Evolutionary conservation across 208 protist genomes (phyloP), one percentile per base, ranked within the genome.

Genomic region (Leishmania braziliensis): DNA sequence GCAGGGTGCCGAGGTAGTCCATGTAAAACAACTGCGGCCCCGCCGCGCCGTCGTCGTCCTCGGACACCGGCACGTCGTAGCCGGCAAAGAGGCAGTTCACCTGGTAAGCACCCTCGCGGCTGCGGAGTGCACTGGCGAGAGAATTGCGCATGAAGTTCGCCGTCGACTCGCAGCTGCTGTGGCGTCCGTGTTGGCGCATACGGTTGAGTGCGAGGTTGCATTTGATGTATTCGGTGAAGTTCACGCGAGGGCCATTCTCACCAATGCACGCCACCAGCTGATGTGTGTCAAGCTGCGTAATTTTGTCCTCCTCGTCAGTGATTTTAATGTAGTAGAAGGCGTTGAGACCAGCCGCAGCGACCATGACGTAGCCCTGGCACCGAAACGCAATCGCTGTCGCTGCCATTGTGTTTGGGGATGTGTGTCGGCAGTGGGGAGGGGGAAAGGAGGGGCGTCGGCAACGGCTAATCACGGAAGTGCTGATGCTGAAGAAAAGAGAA

Each of bases 181-280:
- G 77, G 62, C 88, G 89, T 20, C 95, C 96, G 79, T 98, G 95
- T 81, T 97, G 86, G 26, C 93, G 93, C 77, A 98, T 86, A 54
- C 87, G 88, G 81, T 97, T 96, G 33, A 98, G 89, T 3, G 91
- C 86, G 76, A 99, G 82, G 84, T 98, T 98, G 84, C 90, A 91
- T 84, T 98, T 95, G 77, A 99, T 96, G 85, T 97, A 98, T 80
- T 98, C 96, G n/a, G 90, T 92, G 82, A 99, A 99, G 85, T 98
- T 93, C 68, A 95, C 92, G 26, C 97, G 88, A 51, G 98, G 95
- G 5, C 95, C 97, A 78, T 96, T 97, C 75, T 97, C 94, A 53
- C 96, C 96, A 50, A 90, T 89, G 83, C 93, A 95, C 9, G 95
- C 96, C 65, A 98, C 89, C 78, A 98, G n/a, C 88, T 98, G 97